Conservation (phyloP, 139 green algal species). For the Closterium sp. region DNA sequence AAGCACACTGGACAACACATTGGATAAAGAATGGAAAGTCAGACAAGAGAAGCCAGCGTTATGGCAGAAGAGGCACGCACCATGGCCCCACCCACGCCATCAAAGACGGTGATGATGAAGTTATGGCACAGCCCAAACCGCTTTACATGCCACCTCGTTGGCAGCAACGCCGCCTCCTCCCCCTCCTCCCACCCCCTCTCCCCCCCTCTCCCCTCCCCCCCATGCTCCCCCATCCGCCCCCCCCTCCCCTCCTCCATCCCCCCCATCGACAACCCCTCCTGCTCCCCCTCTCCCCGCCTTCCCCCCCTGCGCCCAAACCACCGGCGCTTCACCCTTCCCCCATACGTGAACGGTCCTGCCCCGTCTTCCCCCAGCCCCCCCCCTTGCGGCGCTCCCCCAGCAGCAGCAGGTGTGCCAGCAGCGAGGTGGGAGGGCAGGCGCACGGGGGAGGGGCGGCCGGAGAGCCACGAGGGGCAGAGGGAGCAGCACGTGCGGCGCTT, state of each 20-base stretch:
- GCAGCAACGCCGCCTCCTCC: conserved; percentile 1
- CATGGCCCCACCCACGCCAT: conserved; percentile 6
- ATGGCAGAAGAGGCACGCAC: no score
- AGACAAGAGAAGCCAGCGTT: no score
- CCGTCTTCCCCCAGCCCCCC: not conserved
- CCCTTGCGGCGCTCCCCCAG: not conserved
- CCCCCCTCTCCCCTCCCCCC: not conserved
- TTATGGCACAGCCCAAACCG: conserved; percentile 40
- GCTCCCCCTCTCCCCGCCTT: not conserved
- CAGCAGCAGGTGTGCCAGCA: not conserved
- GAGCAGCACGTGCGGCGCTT: conserved; percentile 2
- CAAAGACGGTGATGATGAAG: conserved; percentile 10
- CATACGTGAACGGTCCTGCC: not conserved
- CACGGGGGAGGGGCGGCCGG: not conserved
- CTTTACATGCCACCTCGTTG: not conserved
- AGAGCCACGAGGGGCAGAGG: conserved; percentile 3
- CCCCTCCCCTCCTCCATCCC: not conserved
- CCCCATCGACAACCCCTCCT: not conserved
- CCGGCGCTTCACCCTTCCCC: not conserved
- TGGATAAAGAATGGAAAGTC: not conserved
- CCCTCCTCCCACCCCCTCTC: not conserved
- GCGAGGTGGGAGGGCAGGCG: not conserved
- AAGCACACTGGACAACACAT: not conserved
- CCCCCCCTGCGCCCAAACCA: not conserved
- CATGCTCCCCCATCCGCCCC: not conserved